Conservation (phyloP, 176 grass and related monocot species). For the Rhynchospora pubera region DNA sequence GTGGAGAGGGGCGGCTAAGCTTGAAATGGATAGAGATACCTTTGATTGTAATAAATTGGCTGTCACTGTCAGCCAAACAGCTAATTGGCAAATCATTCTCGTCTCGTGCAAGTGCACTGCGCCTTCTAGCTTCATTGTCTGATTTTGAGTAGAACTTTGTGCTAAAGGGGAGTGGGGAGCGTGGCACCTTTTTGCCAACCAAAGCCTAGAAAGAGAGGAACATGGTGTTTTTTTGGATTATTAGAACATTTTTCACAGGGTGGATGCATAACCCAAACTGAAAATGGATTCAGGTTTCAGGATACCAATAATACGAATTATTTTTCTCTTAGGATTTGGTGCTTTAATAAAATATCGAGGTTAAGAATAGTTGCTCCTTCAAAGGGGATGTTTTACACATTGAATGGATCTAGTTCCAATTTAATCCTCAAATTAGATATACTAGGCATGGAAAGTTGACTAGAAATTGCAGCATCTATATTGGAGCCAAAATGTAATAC, state of each 20-base stretch:
- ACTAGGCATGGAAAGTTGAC: background rate
- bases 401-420: background rate
- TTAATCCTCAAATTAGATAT: background rate
- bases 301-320: background rate
- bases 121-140: slow-evolving; percentile 29
- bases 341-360: background rate
- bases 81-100: slow-evolving; percentile 31
- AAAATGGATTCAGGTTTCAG: background rate
- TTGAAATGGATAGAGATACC: slow-evolving; percentile 44
- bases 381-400: background rate
- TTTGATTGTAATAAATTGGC: slow-evolving; percentile 30
- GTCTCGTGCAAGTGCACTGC: slow-evolving; percentile 13
- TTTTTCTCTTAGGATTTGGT: background rate
- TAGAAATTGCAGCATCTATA: background rate
- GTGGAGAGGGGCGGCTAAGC: slow-evolving; percentile 2
- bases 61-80: slow-evolving; percentile 35
- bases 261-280: background rate
- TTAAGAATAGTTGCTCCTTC: background rate
- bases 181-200: slow-evolving; percentile 28
- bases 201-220: slow-evolving; percentile 22
- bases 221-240: slow-evolving; percentile 32
- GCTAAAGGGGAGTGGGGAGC: slow-evolving; percentile 28
- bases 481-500: background rate
- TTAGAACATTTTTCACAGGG: slow-evolving; percentile 12
- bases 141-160: slow-evolving; percentile 30